A percentile compares a stretch with the other conserved stretches of the same genome.
These are phyloP conservation scores for Crotalaria pallida DNA, from an alignment of 306 rosid genomes.

Conservation along the genomic window DNA sequence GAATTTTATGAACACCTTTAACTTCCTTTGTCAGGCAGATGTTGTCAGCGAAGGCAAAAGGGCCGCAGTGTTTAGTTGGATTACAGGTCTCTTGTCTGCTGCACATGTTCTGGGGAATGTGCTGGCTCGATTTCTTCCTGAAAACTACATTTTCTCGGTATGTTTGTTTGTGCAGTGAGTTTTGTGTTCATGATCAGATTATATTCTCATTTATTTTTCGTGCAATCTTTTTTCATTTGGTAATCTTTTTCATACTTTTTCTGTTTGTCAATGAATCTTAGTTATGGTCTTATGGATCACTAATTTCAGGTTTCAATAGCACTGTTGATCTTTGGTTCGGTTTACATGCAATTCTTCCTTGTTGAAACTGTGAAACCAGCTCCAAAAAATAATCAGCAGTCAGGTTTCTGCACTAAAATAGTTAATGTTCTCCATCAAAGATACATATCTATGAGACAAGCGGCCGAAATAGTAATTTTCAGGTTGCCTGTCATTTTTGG, in stretches of 20 bases:
- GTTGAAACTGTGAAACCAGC: slow-evolving; percentile 42
- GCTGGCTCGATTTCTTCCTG: slow-evolving; percentile 55
- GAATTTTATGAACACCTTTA: slow-evolving; percentile 9
- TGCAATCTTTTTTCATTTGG: too few species aligned
- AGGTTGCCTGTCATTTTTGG: slow-evolving; percentile 32
- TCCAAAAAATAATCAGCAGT: slow-evolving; percentile 23
- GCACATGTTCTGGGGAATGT: slow-evolving; percentile 57
- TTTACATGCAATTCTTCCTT: slow-evolving; percentile 68
- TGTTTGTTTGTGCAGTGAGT: not conserved
- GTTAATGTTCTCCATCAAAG: slow-evolving; percentile 37
- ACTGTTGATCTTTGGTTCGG: slow-evolving; percentile 52
- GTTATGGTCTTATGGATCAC: not conserved
- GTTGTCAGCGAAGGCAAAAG: slow-evolving; percentile 46
- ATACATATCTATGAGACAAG: slow-evolving; percentile 54
- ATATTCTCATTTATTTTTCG: not conserved
- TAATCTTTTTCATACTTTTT: slow-evolving; percentile 9
- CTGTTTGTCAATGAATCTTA: not conserved
- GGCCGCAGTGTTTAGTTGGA: slow-evolving; percentile 60
- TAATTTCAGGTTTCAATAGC: slow-evolving; percentile 60
- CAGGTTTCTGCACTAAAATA: slow-evolving; percentile 38
- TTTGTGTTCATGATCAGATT: not conserved
- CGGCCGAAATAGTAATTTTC: slow-evolving; percentile 51
- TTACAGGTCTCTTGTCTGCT: slow-evolving; percentile 59
- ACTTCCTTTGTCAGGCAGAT: slow-evolving; percentile 47
- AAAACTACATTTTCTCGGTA: slow-evolving; percentile 49